Evolutionary conservation across 495 filamentous ascomycete species (phyloP), one percentile per base, ranked within the genome.

Genomic region (Hypoxylon fuscum): DNA sequence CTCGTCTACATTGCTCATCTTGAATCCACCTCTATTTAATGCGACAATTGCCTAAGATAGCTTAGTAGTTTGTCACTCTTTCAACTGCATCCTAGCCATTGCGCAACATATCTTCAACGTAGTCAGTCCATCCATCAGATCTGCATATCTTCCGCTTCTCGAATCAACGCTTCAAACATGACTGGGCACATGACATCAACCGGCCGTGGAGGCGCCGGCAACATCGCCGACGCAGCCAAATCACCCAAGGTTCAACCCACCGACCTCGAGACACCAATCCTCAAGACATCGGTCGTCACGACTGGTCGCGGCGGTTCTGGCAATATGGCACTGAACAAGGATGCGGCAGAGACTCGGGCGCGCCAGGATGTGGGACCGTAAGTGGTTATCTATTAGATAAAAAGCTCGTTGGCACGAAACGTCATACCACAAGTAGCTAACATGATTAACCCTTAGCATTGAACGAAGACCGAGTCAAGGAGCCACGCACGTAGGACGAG

Each of bases 241-340:
- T 74, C 76, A 34, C 68, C 80, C 9, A 70, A 74, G 27, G 65
- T 81, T 54, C 72, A 77, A 10, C 78, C 86, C 54, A 68, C 78
- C 14, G 89, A 91, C 65, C 82, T 96, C 51, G 77, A 87, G 62
- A 96, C 93, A 2, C 93, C 93, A 0, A 90, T 85, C 38, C 85
- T 97, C 70, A 96, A 96, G 76, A 82, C 82, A 17, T 79, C 89
- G 12, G 77, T 91, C 56, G 93, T 91, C 68, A 96, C 93, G 4
- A 97, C 93, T 15, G 93, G 83, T 43, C 83, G 81, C 14, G 81
- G 83, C 3, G 80, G 79, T 32, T 75, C 75, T 8, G 90, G 90
- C 18, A 94, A 94, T 74, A 93, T 94, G 88, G 79, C 87, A 15
- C 75, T 75, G 50, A 82, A 86, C 63, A 83, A 83, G 48, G 87